Evolutionary conservation across 805 yeast species (phyloP).

Genomic region (Barnettozyma siamensis): DNA sequence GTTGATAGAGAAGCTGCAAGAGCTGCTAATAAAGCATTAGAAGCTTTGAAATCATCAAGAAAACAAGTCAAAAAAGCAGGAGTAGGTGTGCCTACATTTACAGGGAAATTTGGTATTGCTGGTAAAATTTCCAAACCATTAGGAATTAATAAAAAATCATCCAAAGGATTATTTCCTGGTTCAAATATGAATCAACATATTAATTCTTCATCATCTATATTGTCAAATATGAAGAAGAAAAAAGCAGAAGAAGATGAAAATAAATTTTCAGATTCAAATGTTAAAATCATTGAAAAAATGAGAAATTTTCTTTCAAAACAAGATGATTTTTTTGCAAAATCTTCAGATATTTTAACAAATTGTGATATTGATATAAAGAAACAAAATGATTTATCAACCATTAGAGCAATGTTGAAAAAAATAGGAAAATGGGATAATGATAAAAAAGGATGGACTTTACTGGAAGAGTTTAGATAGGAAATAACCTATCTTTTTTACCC

Average conservation of each 20-base stretch:
- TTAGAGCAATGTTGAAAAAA: constrained; percentile 62
- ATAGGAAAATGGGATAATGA: constrained; percentile 63
- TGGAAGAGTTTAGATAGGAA: constrained; percentile 40
- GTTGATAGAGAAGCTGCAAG: constrained; percentile 59
- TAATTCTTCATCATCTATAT: constrained; percentile 43
- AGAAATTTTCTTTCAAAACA: constrained; percentile 32
- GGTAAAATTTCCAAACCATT: constrained; percentile 49
- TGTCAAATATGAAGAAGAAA: constrained; percentile 41
- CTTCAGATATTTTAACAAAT: constrained; percentile 41
- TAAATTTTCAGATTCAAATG: constrained; percentile 3
- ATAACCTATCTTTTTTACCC: too few relatives aligned
- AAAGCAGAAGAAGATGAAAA: constrained; percentile 15
- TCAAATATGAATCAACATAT: background rate
- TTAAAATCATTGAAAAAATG: constrained; percentile 32
- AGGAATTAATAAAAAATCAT: too few relatives aligned
- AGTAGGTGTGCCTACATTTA: constrained; percentile 92
- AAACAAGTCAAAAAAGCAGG: constrained; percentile 32
- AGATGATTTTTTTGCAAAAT: constrained; percentile 38
- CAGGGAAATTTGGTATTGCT: constrained; percentile 85
- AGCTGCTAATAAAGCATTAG: constrained; percentile 47
- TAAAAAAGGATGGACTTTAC: constrained; percentile 59
- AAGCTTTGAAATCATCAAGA: constrained; percentile 53
- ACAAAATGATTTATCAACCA: constrained; percentile 50
- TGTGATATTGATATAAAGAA: constrained; percentile 35
- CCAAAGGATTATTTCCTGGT: background rate